Evolutionary conservation across 169 alveolate species (phyloP), one percentile per base, ranked within the genome.

Genomic region (Plasmodium relictum): DNA sequence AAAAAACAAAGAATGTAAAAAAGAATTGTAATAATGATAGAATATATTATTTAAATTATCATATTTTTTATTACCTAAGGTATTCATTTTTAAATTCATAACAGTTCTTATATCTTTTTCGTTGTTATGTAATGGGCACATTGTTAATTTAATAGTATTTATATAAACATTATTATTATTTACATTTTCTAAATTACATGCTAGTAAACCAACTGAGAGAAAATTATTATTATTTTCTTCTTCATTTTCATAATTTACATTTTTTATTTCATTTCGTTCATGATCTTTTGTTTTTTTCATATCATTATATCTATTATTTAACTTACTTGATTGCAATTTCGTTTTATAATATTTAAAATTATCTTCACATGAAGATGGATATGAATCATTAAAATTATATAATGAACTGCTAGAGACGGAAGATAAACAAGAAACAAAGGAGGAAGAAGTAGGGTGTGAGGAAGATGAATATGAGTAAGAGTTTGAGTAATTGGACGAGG

Each of bases 21-120:
- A 76, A 52, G 74, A 62, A 12, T 45, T 63, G 20, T 76, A 76
- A 24, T 76, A 76, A 22, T 76, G 68, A 54, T 76, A 76, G 9
- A 76, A 76, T 3, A 76, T 48, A 6, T 65, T 18, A 8, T 42
- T 69, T 3, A 76, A 37, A n/a, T 76, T 76, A 14, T 48, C 62
- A 41, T 76, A 39, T 20, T 20, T 63, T 41, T 37, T 76, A 63
- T 63, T 63, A 14, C 62, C 48, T 2, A 45, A 22, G 2, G 76
- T 18, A 63, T 76, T 76, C 31, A 76, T 42, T 54, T 76, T 76
- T 20, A 76, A 39, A 16, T 24, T 42, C 76, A 76, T 14, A 39
- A 76, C 76, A 1, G 89, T 65, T 22, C 2, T 26, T 4, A 65
- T 62, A 63, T 76, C 89, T 6, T 24, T 31, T 18, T 63, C 76